Conservation (phyloP, 169 alveolate species). For the Theileria orientalis region DNA sequence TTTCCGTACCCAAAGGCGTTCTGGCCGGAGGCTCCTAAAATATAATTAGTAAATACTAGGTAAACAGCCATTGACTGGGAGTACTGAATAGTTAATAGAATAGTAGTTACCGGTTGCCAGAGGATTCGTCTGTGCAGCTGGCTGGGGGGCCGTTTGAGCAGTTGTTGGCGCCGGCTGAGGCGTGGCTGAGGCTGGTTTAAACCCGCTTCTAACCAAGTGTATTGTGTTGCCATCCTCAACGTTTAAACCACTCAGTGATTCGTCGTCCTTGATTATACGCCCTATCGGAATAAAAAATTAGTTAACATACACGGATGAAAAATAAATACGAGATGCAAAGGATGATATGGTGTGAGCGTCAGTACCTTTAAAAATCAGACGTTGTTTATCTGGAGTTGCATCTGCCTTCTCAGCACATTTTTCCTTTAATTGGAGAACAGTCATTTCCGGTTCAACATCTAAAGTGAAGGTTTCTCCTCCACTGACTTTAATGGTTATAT, state of each 20-base stretch:
- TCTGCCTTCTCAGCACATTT: conserved; percentile 52
- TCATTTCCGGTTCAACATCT: conserved; percentile 58
- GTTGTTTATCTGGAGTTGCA: conserved; percentile 63
- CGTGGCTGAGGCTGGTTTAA: conserved; percentile 52
- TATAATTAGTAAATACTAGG: too few species aligned
- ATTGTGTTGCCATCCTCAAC: conserved; percentile 86
- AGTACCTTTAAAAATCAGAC: conserved; percentile 58
- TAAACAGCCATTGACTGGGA: too few species aligned
- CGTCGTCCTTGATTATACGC: conserved; percentile 85
- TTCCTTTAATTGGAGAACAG: conserved; percentile 60
- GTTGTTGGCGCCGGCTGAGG: conserved; percentile 14
- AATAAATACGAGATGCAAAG: too few species aligned
- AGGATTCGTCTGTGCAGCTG: conserved; percentile 27
- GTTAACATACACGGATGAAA: background rate
- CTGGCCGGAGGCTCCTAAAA: too few species aligned
- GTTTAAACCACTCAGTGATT: conserved; percentile 68
- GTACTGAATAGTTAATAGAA: too few species aligned
- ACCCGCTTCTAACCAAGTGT: conserved; percentile 87
- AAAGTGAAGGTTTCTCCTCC: conserved; percentile 63
- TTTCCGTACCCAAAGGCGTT: too few species aligned
- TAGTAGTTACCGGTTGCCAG: conserved; percentile 9
- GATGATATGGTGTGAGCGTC: background rate
- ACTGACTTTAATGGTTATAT: conserved; percentile 52
- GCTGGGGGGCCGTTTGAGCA: conserved; percentile 16
- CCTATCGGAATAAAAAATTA: conserved; percentile 63